Conservation (phyloP, 805 yeast species). For the Starmerella roubikii region DNA sequence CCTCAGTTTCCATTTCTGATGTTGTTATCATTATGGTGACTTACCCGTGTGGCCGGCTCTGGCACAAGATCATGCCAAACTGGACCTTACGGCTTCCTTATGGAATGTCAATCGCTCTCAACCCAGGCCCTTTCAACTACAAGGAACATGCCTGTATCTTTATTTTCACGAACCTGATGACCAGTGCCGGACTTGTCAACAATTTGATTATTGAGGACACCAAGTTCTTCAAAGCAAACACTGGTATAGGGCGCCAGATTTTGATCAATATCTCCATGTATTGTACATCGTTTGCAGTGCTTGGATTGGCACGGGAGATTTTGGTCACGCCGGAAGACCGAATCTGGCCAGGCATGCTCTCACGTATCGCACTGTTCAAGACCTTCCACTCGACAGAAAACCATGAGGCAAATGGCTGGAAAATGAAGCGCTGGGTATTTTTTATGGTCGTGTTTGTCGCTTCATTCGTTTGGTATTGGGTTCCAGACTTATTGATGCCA, state of each 20-base stretch:
- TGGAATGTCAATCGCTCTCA: constrained; percentile 30
- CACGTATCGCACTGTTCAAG: constrained; percentile 43
- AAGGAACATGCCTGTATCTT: constrained; percentile 51
- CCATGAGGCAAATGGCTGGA: constrained; percentile 50
- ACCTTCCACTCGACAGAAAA: constrained; percentile 37
- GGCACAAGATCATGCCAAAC: constrained; percentile 32
- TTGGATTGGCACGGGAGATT: constrained; percentile 47
- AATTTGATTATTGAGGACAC: constrained; percentile 29
- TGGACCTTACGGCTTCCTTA: constrained; percentile 15
- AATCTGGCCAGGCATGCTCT: constrained; percentile 59
- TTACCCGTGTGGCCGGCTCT: constrained; percentile 47
- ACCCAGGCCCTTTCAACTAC: constrained; percentile 50
- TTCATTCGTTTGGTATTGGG: constrained; percentile 42
- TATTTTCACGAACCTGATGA: constrained; percentile 22
- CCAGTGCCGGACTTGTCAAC: constrained; percentile 24
- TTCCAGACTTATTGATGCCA: constrained; percentile 48
- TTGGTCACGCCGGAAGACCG: constrained; percentile 52
- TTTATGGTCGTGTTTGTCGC: constrained; percentile 33
- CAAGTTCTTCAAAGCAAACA: constrained; percentile 34
- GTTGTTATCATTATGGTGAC: constrained; percentile 48
- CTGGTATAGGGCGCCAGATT: constrained; percentile 42
- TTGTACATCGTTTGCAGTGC: constrained; percentile 52
- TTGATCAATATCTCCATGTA: constrained; percentile 44
- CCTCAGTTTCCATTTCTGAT: constrained; percentile 38
- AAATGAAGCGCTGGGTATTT: constrained; percentile 37